A percentile compares a stretch with the other conserved stretches of the same genome.
Evolutionary conservation across 345 rosid species (phyloP).

Genomic region (Arabidopsis arenosa): DNA sequence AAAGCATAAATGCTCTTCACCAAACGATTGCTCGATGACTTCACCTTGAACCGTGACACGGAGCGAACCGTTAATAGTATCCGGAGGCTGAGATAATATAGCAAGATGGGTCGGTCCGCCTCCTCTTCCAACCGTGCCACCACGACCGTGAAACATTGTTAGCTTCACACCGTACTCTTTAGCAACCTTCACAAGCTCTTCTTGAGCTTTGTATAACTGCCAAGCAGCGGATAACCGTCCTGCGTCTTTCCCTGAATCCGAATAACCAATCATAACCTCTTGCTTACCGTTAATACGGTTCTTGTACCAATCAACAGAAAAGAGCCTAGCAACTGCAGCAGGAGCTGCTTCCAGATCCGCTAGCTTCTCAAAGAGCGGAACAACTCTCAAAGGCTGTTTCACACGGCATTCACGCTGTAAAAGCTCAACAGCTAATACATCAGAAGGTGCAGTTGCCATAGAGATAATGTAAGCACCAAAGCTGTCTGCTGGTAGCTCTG

Average conservation of each 20-base stretch:
- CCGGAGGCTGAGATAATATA: constrained; percentile 98
- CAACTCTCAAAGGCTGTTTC: constrained; percentile 88
- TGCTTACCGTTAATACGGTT: constrained; percentile 92
- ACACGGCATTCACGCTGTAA: constrained; percentile 95
- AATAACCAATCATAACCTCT: constrained; percentile 99
- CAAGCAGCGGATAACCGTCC: constrained; percentile 97
- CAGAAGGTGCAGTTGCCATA: constrained; percentile 94
- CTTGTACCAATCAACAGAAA: constrained; percentile 94
- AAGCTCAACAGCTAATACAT: constrained; percentile 96
- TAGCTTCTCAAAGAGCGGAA: constrained; percentile 96
- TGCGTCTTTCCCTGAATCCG: constrained; percentile 98
- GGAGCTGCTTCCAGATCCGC: constrained; percentile 99
- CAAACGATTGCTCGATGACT: constrained; percentile 96
- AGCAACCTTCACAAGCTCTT: constrained; percentile 94
- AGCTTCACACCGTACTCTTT: constrained; percentile 86
- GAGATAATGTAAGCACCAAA: constrained; percentile 97
- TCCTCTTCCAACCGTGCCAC: constrained; percentile 99
- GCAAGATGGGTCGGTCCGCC: constrained; percentile 99
- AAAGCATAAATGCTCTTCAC: constrained; percentile 93
- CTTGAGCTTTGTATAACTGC: constrained; percentile 97
- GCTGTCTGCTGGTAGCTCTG: constrained; percentile 84
- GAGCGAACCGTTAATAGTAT: constrained; percentile 90
- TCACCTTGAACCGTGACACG: constrained; percentile 98
- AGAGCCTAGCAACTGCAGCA: constrained; percentile 89
- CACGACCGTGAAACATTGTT: constrained; percentile 98